Conservation (phyloP, 345 rosid species). For the Lumnitzera racemosa region DNA sequence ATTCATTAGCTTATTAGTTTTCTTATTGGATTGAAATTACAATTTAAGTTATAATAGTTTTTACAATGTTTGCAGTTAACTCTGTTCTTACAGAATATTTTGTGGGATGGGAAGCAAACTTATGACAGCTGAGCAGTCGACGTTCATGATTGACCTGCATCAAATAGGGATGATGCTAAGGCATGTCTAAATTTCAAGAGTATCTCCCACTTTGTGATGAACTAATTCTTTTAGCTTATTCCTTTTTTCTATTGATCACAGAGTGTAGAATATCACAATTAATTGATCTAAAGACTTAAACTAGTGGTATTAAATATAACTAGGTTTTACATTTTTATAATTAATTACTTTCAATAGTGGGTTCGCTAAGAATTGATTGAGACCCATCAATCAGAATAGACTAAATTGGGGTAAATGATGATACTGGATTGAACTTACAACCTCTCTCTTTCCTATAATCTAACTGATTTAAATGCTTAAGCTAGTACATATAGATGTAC, state of each 20-base stretch:
- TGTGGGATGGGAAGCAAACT: conserved; percentile 93
- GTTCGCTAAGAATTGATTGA: too few relatives aligned
- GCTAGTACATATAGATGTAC: conserved; percentile 3
- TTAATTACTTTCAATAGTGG: too few relatives aligned
- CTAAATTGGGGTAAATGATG: too few relatives aligned
- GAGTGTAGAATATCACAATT: too few relatives aligned
- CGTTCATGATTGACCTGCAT: conserved; percentile 97
- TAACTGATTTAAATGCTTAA: not conserved
- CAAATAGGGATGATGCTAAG: conserved; percentile 98
- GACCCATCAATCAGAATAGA: too few relatives aligned
- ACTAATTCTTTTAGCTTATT: not conserved
- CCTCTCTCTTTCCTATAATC: not conserved
- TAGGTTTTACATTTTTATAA: too few relatives aligned
- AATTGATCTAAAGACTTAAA: too few relatives aligned
- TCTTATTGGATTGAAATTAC: conserved; percentile 8
- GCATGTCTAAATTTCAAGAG: conserved; percentile 21
- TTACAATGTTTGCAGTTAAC: conserved; percentile 10
- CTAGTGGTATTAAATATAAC: too few relatives aligned
- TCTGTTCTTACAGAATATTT: conserved; percentile 57
- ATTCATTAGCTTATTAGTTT: conserved; percentile 8
- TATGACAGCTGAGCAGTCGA: conserved; percentile 87
- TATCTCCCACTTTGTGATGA: not conserved
- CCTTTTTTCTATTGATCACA: too few relatives aligned
- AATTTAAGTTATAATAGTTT: conserved; percentile 1
- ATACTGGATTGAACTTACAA: too few relatives aligned